Percentiles rank a stretch among this genome's conserved stretches.
These are phyloP conservation scores for Xylaria cubensis DNA, from an alignment of 495 filamentous ascomycete species.

Conservation along the genomic window DNA sequence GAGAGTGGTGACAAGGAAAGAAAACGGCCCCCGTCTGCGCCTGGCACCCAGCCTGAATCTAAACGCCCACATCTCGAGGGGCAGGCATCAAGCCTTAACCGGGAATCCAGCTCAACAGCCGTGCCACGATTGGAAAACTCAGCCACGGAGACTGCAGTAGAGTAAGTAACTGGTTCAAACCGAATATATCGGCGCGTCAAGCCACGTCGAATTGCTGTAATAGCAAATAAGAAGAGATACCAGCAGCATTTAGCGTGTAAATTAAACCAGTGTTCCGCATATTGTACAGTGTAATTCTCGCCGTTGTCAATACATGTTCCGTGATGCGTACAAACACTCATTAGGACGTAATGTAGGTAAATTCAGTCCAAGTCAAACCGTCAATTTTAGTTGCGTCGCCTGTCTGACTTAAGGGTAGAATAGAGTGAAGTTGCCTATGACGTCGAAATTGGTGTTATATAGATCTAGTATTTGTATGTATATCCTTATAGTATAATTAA, in stretches of 20 bases:
- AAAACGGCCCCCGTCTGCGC: conserved; percentile 52
- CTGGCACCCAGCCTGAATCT: conserved; percentile 43
- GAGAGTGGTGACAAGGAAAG: conserved; percentile 55
- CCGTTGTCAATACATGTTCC: neutral
- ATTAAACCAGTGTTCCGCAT: neutral
- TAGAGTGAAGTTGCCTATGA: neutral
- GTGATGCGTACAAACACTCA: neutral
- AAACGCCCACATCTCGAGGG: conserved; percentile 53
- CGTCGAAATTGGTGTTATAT: neutral
- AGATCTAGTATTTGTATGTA: neutral
- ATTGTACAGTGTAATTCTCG: neutral
- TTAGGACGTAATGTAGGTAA: neutral
- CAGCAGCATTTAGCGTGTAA: neutral
- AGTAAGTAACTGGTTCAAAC: conserved; percentile 2
- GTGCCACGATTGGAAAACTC: conserved; percentile 7
- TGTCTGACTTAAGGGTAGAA: neutral
- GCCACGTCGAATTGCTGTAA: neutral
- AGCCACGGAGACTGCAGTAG: neutral
- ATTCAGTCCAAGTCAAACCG: neutral
- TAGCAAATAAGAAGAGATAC: neutral
- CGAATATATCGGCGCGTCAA: neutral
- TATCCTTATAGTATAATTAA: neutral
- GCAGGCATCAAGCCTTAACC: conserved; percentile 21
- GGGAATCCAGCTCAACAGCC: conserved; percentile 24
- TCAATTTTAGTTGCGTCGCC: neutral